Evolutionary conservation across 2,329 filamentous ascomycete species (phyloP), one percentile per base, ranked within the genome.

Genomic region (Penicillium sp.): DNA sequence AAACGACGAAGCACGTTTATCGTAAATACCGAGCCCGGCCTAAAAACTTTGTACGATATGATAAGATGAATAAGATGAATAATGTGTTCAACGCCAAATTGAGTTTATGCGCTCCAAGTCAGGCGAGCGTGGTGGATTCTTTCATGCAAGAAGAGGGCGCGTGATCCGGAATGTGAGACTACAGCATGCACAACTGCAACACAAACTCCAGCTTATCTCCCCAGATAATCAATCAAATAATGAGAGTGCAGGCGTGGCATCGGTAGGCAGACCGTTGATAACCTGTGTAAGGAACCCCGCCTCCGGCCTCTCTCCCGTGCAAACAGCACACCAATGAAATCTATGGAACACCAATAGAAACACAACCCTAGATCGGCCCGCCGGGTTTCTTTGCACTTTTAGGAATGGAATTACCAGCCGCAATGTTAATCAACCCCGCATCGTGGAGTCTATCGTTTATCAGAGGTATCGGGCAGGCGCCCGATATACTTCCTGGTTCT

Each of bases 221-320:
- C 16, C 16, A 6, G 8, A 36, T 13, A n/a, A 6, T 36, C 13
- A 36, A n/a, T 36, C 34, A n/a, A n/a, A n/a, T n/a, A 36, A 4
- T n/a, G n/a, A n/a, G 13, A 13, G 13, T 36, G 34, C 34, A 36
- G 34, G 34, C 34, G 34, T 16, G 24, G 18, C 22, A 47, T 50
- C 51, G 51, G 51, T 45, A 45, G 40, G 11, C 41, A 45, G 21
- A 45, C 51, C 51, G 51, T 50, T 45, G 41, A 50, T 40, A 50
- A 7, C 14, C 16, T 36, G 22, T n/a, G 16, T 24, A 14, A 53
- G 22, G 18, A 49, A 53, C 40, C 50, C 45, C 50, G 51, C 51
- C 46, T 40, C 51, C 51, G 51, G 51, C 46, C 24, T 40, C 40
- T 50, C 46, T 54, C 11, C 51, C 51, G 46, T 45, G 11, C 46